Evolutionary conservation across 257 asterid species (phyloP), one percentile per base, ranked within the genome.

Genomic region (Hygrophila difformis): DNA sequence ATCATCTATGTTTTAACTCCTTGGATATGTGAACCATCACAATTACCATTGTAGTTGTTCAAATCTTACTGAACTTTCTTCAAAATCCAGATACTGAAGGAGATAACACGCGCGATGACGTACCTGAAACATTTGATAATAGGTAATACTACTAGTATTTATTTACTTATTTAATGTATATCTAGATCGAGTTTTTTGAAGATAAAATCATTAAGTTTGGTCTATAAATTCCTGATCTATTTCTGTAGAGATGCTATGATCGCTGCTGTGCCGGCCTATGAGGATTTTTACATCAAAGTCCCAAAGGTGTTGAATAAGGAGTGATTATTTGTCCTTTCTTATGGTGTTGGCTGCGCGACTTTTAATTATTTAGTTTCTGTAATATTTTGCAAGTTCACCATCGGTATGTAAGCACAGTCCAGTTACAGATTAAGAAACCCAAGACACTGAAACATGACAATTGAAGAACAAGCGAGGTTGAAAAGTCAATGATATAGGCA

Each of bases 231-330:
- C 11, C 19, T 36, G 36, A 53, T 63, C 8, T 38, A 2, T 5
- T 31, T 47, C 24, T 48, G 20, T 54, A 84, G 93, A 82, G 93
- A 82, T 53, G 80, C 76, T 54, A 62, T 85, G 19, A 62, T 85
- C 56, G 67, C 71, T 29, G 80, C 81, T 18, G 51, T 89, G 22
- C 96, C 96, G 26, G 71, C 67, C 42, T 84, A 55, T 49, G 87
- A 85, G 58, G 85, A 79, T 39, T 59, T 85, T 24, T 85, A 75
- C 44, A 77, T 89, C 73, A 85, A 89, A 73, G 96, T 89, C 39
- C 94, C 93, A 14, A 79, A 73, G 70, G 92, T 85, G 49, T 63
- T 85, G 65, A 76, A 70, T 76, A 89, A 75, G 67, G 93, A 84
- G 45, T 78, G 56, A 53, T n/a, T n/a, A n/a, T n/a, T n/a, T n/a